These are phyloP conservation scores for Sporothrix luriei DNA, from an alignment of 2,329 filamentous ascomycete species.

Conservation along the genomic window DNA sequence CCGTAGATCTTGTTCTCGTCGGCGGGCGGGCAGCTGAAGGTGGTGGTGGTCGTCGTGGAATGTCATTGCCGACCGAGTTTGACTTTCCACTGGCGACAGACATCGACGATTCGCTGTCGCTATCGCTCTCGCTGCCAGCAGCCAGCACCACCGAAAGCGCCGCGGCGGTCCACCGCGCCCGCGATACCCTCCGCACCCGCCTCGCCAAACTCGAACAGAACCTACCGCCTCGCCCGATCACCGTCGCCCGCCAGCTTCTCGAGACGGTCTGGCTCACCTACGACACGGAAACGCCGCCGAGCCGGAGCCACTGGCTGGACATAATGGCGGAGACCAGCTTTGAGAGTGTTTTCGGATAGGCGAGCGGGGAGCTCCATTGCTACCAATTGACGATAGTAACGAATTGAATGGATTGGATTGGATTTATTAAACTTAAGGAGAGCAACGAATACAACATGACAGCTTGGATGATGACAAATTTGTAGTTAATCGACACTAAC, in stretches of 20 bases:
- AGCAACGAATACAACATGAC: too few species aligned
- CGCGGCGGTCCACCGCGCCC: conserved; percentile 36
- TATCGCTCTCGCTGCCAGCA: background rate
- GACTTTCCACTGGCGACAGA: background rate
- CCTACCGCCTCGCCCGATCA: conserved; percentile 46
- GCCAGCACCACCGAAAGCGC: background rate
- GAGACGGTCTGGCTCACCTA: conserved; percentile 48
- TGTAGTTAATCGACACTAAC: too few species aligned
- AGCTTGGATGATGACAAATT: too few species aligned
- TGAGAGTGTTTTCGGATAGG: conserved; percentile 34
- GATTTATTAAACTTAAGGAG: too few species aligned
- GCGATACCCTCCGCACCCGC: conserved; percentile 44
- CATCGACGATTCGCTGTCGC: background rate
- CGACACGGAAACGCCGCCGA: conserved; percentile 41
- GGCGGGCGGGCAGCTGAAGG: background rate
- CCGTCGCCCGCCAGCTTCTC: conserved; percentile 45
- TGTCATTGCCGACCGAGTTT: background rate
- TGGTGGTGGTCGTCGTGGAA: background rate
- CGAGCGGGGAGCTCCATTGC: too few species aligned
- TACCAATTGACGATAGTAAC: too few species aligned
- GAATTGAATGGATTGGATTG: too few species aligned
- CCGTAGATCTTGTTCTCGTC: background rate
- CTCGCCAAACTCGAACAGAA: conserved; percentile 45
- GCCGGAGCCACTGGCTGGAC: conserved; percentile 34
- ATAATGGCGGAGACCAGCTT: conserved; percentile 33